Evolutionary conservation across 1,284 basidiomycete species (phyloP), one percentile per base, ranked within the genome.

Genomic region (Gomphus bonarii): DNA sequence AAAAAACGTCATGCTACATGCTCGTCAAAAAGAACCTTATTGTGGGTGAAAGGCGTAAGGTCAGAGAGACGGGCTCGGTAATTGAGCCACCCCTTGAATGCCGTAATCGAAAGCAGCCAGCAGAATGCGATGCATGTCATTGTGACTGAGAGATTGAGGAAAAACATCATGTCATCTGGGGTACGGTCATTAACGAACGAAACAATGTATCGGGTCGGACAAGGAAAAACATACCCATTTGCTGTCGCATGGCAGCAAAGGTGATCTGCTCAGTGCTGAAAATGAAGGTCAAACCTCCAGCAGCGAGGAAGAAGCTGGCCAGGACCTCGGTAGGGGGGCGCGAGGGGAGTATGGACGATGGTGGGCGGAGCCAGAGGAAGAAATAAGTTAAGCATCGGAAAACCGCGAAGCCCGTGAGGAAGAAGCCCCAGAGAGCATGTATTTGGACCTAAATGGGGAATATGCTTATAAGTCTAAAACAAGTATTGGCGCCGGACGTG

Each of bases 271-370:
- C 95, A 35, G 87, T 88, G 43, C 88, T 91, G 56, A 95, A 81
- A 73, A 97, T 93, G 72, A 98, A 98, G 54, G 87, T 80, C 57
- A 98, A 71, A 3, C 95, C 95, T 53, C 95, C 95, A 49, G 84
- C 85, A 14, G 92, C 81, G 54, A 95, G 77, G 72, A 89, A 89
- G 71, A 98, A 92, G 53, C 88, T 81, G 5, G 85, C 91, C 48
- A 98, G 70, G 1, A 90, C 88, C 73, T 98, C 95, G 0, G 94
- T 97, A 0, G 95, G 95, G 0, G 95, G 95, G 6, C 94, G 82
- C n/a, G 88, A 90, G 1, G 95, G 95, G 10, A 93, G 76, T 20
- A 87, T 77, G 1, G 87, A 90, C 12, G 76, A 75, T 12, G 85
- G 84, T 16, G 87, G 85, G 33, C 81, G 78, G 51, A 97, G 76